Conservation (phyloP, 2,329 filamentous ascomycete species). For the Xylariaceae sp. region DNA sequence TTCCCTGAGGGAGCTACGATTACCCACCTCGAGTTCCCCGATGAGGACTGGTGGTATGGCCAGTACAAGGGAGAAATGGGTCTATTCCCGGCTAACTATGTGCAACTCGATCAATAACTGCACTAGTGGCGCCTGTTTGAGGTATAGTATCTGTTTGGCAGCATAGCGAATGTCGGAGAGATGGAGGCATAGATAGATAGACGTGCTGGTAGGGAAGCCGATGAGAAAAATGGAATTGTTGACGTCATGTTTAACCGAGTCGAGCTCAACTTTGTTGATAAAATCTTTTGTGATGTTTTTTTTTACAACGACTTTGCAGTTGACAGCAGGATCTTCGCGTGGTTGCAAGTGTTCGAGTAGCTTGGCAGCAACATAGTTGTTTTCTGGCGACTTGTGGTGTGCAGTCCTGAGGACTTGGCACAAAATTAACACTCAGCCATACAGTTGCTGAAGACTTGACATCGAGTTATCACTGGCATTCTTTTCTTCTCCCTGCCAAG, state of each 20-base stretch:
- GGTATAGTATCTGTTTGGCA: slow-evolving; percentile 14
- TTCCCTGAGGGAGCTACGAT: slow-evolving; percentile 91
- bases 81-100: slow-evolving; percentile 81
- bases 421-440: slow-evolving; percentile 23
- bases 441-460: not conserved
- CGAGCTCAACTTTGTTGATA: not conserved
- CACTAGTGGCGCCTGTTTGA: not conserved
- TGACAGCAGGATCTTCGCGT: not conserved
- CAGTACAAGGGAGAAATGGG: slow-evolving; percentile 79
- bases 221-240: slow-evolving; percentile 12
- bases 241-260: slow-evolving; percentile 5
- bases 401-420: slow-evolving; percentile 15
- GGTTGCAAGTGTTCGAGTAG: no score
- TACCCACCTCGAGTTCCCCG: slow-evolving; percentile 87
- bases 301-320: not conserved
- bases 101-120: slow-evolving; percentile 58
- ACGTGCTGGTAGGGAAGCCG: slow-evolving; percentile 21
- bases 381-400: slow-evolving; percentile 8
- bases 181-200: slow-evolving; percentile 25
- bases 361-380: no score
- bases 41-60: slow-evolving; percentile 99
- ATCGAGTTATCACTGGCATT: not conserved
- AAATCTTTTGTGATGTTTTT: not conserved
- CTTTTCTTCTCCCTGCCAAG: not conserved
- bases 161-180: slow-evolving; percentile 26